Evolutionary conservation across 2,329 filamentous ascomycete species (phyloP).

Genomic region (Pochonia chlamydosporia): DNA sequence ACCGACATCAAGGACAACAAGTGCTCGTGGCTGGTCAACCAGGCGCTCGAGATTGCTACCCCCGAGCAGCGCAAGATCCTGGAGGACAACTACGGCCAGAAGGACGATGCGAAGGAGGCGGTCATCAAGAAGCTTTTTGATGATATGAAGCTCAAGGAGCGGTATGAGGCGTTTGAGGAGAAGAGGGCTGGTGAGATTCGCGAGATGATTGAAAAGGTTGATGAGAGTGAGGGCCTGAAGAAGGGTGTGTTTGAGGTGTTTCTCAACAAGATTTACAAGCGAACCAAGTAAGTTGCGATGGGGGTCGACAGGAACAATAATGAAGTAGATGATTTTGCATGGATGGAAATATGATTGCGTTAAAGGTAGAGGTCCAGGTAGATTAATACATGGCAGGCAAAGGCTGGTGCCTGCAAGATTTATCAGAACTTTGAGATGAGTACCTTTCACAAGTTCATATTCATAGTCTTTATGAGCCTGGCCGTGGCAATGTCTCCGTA

Average conservation of each 20-base stretch:
- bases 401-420: background rate
- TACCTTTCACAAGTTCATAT: too few relatives aligned
- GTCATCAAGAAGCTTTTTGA: conserved; percentile 84
- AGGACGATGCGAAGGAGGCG: conserved; percentile 77
- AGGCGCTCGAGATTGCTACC: conserved; percentile 74
- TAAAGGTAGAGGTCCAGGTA: background rate
- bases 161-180: conserved; percentile 88
- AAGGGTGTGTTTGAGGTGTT: conserved; percentile 86
- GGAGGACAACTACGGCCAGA: conserved; percentile 89
- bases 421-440: too few relatives aligned
- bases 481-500: too few relatives aligned
- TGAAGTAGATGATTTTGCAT: conserved; percentile 6
- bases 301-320: background rate
- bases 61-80: conserved; percentile 83
- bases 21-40: conserved; percentile 97
- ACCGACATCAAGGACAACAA: conserved; percentile 99
- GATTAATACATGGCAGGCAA: background rate
- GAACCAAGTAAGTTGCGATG: conserved; percentile 69
- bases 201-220: conserved; percentile 68
- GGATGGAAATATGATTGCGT: conserved; percentile 4
- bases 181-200: conserved; percentile 73
- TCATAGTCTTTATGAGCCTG: too few relatives aligned
- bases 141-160: conserved; percentile 75
- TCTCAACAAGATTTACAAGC: conserved; percentile 95
- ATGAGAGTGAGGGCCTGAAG: conserved; percentile 85